Conservation (phyloP, 2,329 filamentous ascomycete genomes). For the Penicillium aurantiogriseum region DNA sequence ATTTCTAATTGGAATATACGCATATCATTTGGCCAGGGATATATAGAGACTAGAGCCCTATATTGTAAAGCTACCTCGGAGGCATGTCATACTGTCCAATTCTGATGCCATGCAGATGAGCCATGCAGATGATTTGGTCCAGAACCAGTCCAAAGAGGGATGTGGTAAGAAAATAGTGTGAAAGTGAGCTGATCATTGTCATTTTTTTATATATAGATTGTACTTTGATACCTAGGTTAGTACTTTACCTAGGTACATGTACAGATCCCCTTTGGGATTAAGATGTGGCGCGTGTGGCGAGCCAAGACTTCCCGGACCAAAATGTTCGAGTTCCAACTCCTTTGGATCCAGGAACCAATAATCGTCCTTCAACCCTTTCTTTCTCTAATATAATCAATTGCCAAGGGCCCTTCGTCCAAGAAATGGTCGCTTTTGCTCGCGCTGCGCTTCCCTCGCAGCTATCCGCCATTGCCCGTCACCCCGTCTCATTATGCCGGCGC, state of each 20-base stretch:
- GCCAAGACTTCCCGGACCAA: slow-evolving; percentile 18
- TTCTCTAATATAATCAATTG: background rate
- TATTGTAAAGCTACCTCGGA: background rate
- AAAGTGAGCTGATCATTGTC: background rate
- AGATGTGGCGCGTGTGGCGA: slow-evolving; percentile 14
- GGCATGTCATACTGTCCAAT: background rate
- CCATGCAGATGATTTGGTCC: slow-evolving; percentile 11
- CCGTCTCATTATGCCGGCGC: slow-evolving; percentile 24
- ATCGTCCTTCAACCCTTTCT: slow-evolving; percentile 3
- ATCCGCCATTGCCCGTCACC: slow-evolving; percentile 15
- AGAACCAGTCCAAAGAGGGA: background rate
- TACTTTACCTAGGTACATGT: background rate
- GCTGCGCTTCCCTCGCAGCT: slow-evolving; percentile 22
- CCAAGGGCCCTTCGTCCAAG: background rate
- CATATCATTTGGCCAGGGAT: background rate
- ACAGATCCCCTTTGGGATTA: background rate
- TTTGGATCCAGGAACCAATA: slow-evolving; percentile 9
- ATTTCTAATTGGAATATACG: slow-evolving; percentile 13
- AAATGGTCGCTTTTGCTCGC: slow-evolving; percentile 27
- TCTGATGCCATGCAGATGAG: slow-evolving; percentile 7
- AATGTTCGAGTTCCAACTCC: slow-evolving; percentile 18
- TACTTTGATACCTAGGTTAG: background rate
- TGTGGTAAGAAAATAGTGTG: background rate
- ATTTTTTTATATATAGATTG: background rate
- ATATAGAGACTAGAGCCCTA: background rate